phyloP scores from a whole-genome alignment of 176 grass and related monocot species.

The Neostapfia colusana region DNA sequence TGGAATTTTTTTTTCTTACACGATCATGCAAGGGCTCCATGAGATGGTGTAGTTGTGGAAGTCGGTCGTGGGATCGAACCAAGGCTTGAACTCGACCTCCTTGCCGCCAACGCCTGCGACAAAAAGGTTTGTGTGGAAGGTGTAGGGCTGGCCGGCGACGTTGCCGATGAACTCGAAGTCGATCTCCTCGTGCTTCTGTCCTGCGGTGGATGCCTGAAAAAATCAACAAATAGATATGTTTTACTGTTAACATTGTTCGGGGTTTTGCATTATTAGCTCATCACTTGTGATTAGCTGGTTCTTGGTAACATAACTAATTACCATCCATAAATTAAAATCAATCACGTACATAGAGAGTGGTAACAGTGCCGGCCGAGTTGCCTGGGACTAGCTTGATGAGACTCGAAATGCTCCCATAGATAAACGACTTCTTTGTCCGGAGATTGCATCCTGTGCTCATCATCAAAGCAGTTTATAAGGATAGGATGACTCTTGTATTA shows the following conservation, averaged over 20 bases:
- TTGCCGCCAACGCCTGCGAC: constrained; percentile 46
- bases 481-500: not conserved
- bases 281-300: too few relatives aligned
- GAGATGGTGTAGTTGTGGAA: constrained; percentile 93
- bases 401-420: not conserved
- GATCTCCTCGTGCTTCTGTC: constrained; percentile 68
- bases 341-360: constrained; percentile 68
- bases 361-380: constrained; percentile 70
- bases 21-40: constrained; percentile 65
- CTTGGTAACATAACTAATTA: not conserved
- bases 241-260: too few relatives aligned
- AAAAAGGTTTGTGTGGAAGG: constrained; percentile 86
- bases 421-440: not conserved
- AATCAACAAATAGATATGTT: not conserved
- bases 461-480: too few relatives aligned
- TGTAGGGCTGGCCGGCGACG: constrained; percentile 67
- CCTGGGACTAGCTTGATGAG: constrained; percentile 58
- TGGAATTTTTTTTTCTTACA: constrained; percentile 30
- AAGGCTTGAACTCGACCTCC: constrained; percentile 80
- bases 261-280: not conserved
- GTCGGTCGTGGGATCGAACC: constrained; percentile 73
- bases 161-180: constrained; percentile 93
- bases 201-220: constrained; percentile 53
- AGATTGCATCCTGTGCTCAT: not conserved
- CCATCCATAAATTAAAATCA: not conserved